A percentile compares a stretch with the other conserved stretches of the same genome.
Conservation (phyloP, 352 stramenopile genomes). For the Globisporangium canariense region DNA sequence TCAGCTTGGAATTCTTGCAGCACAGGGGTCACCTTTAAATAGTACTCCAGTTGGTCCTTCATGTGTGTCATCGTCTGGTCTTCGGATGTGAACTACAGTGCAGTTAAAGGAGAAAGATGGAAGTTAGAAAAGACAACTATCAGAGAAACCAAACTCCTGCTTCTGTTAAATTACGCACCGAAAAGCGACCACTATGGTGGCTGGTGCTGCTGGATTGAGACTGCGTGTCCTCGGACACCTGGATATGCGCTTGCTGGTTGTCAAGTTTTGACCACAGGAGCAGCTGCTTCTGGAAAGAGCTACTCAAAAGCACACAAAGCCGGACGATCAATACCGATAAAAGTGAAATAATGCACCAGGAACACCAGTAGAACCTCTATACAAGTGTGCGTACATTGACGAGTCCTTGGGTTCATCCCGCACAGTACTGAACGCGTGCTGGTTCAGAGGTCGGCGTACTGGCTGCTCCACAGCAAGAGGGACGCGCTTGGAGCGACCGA, state of each 20-base stretch:
- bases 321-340: background rate
- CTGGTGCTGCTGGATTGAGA: constrained; percentile 58
- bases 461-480: constrained; percentile 39
- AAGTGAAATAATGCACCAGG: too few species aligned
- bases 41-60: constrained; percentile 84
- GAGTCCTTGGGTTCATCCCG: constrained; percentile 47
- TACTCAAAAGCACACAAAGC: constrained; percentile 11
- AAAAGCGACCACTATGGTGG: constrained; percentile 45
- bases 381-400: constrained; percentile 36
- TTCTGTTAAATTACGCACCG: constrained; percentile 24
- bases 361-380: background rate
- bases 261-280: constrained; percentile 74
- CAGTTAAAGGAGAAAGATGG: background rate
- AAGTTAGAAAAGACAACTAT: background rate
- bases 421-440: constrained; percentile 34
- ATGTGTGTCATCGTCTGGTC: constrained; percentile 56
- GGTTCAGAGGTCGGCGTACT: constrained; percentile 36
- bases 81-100: constrained; percentile 46
- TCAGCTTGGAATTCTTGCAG: background rate
- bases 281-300: constrained; percentile 75
- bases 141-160: background rate
- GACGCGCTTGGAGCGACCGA: constrained; percentile 44
- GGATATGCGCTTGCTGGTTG: constrained; percentile 44
- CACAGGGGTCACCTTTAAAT: constrained; percentile 61
- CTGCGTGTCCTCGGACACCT: constrained; percentile 50